Conservation (phyloP, 2,329 filamentous ascomycete species). For the Ilyonectria mors-panacis region DNA sequence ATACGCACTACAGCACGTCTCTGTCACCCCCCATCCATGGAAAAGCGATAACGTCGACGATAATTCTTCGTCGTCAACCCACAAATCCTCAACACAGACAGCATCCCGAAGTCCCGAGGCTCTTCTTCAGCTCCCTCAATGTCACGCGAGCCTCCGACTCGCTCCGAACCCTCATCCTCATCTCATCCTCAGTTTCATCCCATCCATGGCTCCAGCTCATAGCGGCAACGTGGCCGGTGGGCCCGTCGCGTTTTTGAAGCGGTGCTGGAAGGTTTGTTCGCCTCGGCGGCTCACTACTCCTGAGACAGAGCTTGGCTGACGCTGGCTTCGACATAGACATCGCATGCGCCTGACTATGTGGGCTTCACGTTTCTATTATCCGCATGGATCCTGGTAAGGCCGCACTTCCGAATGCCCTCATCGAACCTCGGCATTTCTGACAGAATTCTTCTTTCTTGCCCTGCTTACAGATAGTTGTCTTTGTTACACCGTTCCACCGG, state of each 20-base stretch:
- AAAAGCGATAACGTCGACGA: background rate
- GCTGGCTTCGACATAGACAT: conserved; percentile 67
- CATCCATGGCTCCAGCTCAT: conserved; percentile 47
- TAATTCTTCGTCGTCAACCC: background rate
- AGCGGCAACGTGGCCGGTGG: conserved; percentile 35
- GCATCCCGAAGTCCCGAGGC: background rate
- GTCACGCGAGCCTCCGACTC: conserved; percentile 26
- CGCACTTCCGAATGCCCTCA: conserved; percentile 1
- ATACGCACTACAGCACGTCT: background rate
- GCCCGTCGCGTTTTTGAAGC: conserved; percentile 51
- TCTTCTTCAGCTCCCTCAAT: conserved; percentile 26
- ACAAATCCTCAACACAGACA: background rate
- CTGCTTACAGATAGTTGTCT: conserved; percentile 45
- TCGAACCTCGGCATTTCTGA: conserved; percentile 13
- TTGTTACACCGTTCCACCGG: conserved; percentile 88
- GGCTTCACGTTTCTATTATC: conserved; percentile 80
- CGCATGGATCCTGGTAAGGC: conserved; percentile 73
- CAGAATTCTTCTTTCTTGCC: conserved; percentile 20
- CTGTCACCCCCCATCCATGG: background rate
- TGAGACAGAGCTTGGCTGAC: conserved; percentile 3
- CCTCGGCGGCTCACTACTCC: background rate
- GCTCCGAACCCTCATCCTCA: conserved; percentile 15
- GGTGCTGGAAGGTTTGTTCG: conserved; percentile 63
- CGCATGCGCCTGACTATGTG: conserved; percentile 91
- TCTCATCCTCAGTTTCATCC: conserved; percentile 8